Percentiles rank a stretch among this genome's conserved stretches.
Conservation (phyloP, 2,329 filamentous ascomycete species). For the Cladobotryum protrusum region DNA sequence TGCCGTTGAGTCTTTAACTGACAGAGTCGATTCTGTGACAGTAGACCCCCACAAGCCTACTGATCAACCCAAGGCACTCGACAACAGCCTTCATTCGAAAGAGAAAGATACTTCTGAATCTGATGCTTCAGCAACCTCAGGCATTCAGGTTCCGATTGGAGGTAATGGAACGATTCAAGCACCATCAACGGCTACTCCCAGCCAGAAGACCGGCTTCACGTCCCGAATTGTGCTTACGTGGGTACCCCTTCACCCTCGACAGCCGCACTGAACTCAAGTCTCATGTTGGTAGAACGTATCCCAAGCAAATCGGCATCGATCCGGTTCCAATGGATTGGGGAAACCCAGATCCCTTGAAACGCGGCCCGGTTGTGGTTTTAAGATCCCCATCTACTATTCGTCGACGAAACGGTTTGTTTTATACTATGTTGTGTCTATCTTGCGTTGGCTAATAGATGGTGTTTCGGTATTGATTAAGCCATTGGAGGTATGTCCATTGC, state of each 20-base stretch:
- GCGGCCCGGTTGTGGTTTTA: slow-evolving; percentile 86
- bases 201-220: slow-evolving; percentile 41
- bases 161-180: slow-evolving; percentile 4
- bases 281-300: slow-evolving; percentile 60
- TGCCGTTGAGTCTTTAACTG: slow-evolving; percentile 34
- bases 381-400: slow-evolving; percentile 69
- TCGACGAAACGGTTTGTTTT: slow-evolving; percentile 66
- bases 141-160: background rate
- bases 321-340: slow-evolving; percentile 89
- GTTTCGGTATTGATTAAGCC: slow-evolving; percentile 30
- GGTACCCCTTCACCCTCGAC: slow-evolving; percentile 16
- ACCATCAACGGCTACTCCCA: slow-evolving; percentile 19
- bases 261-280: background rate
- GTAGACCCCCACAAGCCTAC: slow-evolving; percentile 8
- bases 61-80: slow-evolving; percentile 4
- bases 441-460: background rate
- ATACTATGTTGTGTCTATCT: background rate
- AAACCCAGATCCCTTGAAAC: slow-evolving; percentile 61
- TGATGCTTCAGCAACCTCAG: background rate
- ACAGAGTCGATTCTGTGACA: slow-evolving; percentile 19
- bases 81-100: background rate
- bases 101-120: background rate
- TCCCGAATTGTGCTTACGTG: slow-evolving; percentile 53
- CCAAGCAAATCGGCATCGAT: slow-evolving; percentile 88
- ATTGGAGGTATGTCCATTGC: slow-evolving; percentile 46